Conservation (phyloP, 2,329 filamentous ascomycete genomes). For the Colletotrichum melonis region DNA sequence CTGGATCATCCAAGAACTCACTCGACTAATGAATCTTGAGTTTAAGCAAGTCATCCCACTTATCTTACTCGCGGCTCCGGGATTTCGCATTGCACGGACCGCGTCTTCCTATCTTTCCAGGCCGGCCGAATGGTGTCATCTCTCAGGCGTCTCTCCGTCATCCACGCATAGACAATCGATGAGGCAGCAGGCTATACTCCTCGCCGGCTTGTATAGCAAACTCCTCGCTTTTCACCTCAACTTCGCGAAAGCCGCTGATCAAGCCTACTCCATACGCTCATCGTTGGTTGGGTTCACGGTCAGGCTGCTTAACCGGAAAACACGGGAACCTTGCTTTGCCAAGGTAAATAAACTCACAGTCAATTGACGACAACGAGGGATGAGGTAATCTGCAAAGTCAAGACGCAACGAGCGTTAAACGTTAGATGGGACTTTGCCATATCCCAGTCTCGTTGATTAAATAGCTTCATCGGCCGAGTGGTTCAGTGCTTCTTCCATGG, state of each 20-base stretch:
- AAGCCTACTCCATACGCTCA: neutral
- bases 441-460: too few relatives aligned
- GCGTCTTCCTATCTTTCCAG: neutral
- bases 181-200: neutral
- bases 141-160: neutral
- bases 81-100: neutral
- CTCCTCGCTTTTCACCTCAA: neutral
- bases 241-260: neutral
- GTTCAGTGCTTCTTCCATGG: neutral
- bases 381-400: too few relatives aligned
- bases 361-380: too few relatives aligned
- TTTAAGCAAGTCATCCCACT: neutral
- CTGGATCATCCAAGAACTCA: neutral
- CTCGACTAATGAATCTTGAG: too few relatives aligned
- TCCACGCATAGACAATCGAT: neutral
- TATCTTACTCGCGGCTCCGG: neutral
- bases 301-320: neutral
- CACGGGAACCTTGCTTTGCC: too few relatives aligned
- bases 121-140: too few relatives aligned
- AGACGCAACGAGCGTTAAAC: too few relatives aligned
- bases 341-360: too few relatives aligned
- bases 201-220: neutral
- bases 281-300: neutral
- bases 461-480: neutral
- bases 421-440: too few relatives aligned